Evolutionary conservation across 1,284 basidiomycete genomes (phyloP), one percentile per base, ranked within the genome.

Genomic region (Taiwanofungus camphoratus): DNA sequence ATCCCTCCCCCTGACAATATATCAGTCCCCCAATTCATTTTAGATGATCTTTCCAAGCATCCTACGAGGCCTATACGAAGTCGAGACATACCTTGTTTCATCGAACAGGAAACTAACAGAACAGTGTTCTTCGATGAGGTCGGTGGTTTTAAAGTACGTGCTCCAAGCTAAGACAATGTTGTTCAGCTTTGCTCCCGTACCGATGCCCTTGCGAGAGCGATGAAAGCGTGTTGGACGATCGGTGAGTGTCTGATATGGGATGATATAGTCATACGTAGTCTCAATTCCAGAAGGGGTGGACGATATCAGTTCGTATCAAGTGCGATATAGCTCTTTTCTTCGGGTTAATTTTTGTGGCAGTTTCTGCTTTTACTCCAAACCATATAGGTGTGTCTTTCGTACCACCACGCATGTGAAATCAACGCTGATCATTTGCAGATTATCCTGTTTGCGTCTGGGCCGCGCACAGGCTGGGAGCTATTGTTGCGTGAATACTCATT

Each of bases 381-480:
- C 52, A 59, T 39, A 50, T 59, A 36, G 54, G 57, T 57, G 19
- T 33, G 53, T 49, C 21, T 5, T 26, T 26, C 3, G 1, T 32
- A 12, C 6, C 3, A 3, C 3, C 16, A 12, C 13, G 1, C 20
- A 13, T 22, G 15, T 42, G 18, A 13, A 23, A 18, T 22, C 15
- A 31, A 6, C 4, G n/a, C n/a, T n/a, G n/a, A 12, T 33, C 21
- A 13, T 19, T 30, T 3, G 15, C 31, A 52, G 49, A 53, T 23
- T 53, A 51, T 32, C 37, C 43, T 8, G 39, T 46, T n/a, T 11
- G 41, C 15, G 40, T 46, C 4, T 53, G 50, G 87, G 87, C 82
- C 3, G 62, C 69, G 3, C 85, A 88, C 50, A 73, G 74, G 32
- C 62, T 87, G 4, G 85, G 86, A 4, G 87, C 67, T 5, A 74